Evolutionary conservation across 805 yeast species (phyloP).

Genomic region (Grigorovia transvaalensis): DNA sequence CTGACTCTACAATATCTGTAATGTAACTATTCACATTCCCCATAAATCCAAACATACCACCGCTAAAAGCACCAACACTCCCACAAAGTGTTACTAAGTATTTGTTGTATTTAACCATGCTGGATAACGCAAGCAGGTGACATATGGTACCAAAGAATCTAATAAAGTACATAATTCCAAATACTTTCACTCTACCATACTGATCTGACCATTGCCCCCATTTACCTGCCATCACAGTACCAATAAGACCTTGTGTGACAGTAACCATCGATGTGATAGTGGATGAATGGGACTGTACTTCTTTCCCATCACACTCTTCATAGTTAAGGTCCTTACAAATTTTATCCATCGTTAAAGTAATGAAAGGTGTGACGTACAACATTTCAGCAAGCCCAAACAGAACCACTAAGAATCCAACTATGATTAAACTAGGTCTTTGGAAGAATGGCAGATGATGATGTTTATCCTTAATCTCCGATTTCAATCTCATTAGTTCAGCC

Average conservation of each 20-base stretch:
- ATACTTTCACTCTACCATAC: constrained; percentile 47
- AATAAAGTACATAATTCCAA: constrained; percentile 28
- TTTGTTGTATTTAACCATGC: constrained; percentile 30
- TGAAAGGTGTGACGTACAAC: constrained; percentile 31
- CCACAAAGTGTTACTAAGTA: constrained; percentile 35
- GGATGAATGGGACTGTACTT: constrained; percentile 38
- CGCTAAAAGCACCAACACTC: constrained; percentile 43
- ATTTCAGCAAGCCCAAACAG: constrained; percentile 35
- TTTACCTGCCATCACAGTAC: constrained; percentile 48
- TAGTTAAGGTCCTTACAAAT: constrained; percentile 31
- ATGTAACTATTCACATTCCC: constrained; percentile 59
- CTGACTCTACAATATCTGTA: constrained; percentile 60
- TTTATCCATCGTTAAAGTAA: constrained; percentile 30
- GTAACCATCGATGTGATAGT: constrained; percentile 37
- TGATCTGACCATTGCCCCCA: constrained; percentile 56
- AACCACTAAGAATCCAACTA: constrained; percentile 36
- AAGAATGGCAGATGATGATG: constrained; percentile 28
- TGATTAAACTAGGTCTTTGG: constrained; percentile 45
- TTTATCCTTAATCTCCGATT: constrained; percentile 37
- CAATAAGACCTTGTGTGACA: constrained; percentile 35
- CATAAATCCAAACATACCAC: constrained; percentile 48
- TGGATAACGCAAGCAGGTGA: constrained; percentile 23
- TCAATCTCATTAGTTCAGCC: constrained; percentile 28
- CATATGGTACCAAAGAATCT: constrained; percentile 16
- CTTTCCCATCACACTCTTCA: constrained; percentile 29